Conservation (phyloP, 805 yeast species). For the Metschnikowia vanudenii region DNA sequence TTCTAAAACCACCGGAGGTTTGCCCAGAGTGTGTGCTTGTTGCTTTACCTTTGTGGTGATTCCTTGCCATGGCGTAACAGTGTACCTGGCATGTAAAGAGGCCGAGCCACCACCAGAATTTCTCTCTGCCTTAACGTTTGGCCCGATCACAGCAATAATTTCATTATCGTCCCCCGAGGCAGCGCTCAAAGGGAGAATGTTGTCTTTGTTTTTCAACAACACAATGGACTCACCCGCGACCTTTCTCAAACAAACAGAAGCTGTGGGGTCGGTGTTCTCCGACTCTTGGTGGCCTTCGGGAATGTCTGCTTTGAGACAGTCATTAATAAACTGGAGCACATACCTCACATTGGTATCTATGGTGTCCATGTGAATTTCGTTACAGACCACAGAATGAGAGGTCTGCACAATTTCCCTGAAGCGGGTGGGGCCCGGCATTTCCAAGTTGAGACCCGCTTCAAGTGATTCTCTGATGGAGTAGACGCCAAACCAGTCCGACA, state of each 20-base stretch:
- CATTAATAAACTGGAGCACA: constrained; percentile 48
- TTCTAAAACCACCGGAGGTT: constrained; percentile 18
- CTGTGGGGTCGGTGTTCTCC: constrained; percentile 17
- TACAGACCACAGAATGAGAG: constrained; percentile 40
- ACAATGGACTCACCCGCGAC: constrained; percentile 48
- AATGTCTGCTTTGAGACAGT: constrained; percentile 40
- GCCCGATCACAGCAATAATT: constrained; percentile 55
- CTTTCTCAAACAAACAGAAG: constrained; percentile 13
- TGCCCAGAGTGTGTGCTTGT: constrained; percentile 17
- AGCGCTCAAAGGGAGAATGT: constrained; percentile 44
- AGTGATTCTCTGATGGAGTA: constrained; percentile 48
- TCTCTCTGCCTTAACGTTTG: constrained; percentile 50
- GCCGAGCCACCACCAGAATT: constrained; percentile 70
- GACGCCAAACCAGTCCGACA: constrained; percentile 67
- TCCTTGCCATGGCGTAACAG: constrained; percentile 50
- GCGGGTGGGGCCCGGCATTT: constrained; percentile 64
- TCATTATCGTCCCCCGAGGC: constrained; percentile 25
- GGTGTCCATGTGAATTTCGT: constrained; percentile 39
- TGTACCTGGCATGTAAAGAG: constrained; percentile 48
- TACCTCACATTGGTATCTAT: constrained; percentile 49
- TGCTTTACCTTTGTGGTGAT: constrained; percentile 30
- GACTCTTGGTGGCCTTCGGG: constrained; percentile 35
- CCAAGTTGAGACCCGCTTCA: constrained; percentile 59
- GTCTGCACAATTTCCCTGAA: constrained; percentile 43
- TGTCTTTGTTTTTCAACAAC: constrained; percentile 51